Evolutionary conservation across 805 yeast species (phyloP).

Genomic region (Clavispora asparagi): DNA sequence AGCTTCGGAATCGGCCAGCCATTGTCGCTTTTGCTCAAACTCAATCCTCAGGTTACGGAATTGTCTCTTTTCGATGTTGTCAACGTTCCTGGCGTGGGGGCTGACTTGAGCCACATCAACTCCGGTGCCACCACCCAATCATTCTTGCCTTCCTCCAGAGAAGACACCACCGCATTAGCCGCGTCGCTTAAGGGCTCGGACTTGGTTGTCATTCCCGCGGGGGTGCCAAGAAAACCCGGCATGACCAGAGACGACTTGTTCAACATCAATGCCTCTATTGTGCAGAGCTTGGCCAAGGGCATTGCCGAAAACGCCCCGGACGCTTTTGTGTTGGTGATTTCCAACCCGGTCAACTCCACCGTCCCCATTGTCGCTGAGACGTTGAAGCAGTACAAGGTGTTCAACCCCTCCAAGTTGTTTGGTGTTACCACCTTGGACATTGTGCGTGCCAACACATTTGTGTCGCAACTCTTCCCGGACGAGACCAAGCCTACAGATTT

Average conservation of each 20-base stretch:
- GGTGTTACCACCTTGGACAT: slow-evolving; percentile 89
- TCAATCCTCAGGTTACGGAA: slow-evolving; percentile 56
- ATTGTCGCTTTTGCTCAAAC: slow-evolving; percentile 71
- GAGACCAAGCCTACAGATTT: slow-evolving; percentile 46
- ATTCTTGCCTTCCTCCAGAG: slow-evolving; percentile 53
- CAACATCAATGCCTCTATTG: slow-evolving; percentile 78
- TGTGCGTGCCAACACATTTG: slow-evolving; percentile 81
- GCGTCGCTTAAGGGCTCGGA: slow-evolving; percentile 42
- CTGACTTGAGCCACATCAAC: slow-evolving; percentile 81
- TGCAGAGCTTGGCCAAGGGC: slow-evolving; percentile 66
- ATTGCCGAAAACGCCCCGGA: slow-evolving; percentile 68
- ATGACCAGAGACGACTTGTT: slow-evolving; percentile 90
- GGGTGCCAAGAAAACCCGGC: slow-evolving; percentile 91
- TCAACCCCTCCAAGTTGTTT: slow-evolving; percentile 66
- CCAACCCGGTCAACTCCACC: slow-evolving; percentile 92
- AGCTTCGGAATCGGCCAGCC: slow-evolving; percentile 98
- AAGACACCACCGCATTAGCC: slow-evolving; percentile 42
- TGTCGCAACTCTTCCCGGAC: slow-evolving; percentile 48
- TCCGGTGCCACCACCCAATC: slow-evolving; percentile 58
- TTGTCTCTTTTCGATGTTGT: slow-evolving; percentile 83
- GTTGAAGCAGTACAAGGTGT: slow-evolving; percentile 60
- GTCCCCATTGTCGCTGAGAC: slow-evolving; percentile 86
- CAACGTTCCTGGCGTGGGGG: slow-evolving; percentile 79
- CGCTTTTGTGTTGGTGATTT: slow-evolving; percentile 76
- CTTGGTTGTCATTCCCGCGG: slow-evolving; percentile 69